These are phyloP conservation scores for Fusarium setosum DNA, from an alignment of 2,329 filamentous ascomycete species.

Conservation along the genomic window DNA sequence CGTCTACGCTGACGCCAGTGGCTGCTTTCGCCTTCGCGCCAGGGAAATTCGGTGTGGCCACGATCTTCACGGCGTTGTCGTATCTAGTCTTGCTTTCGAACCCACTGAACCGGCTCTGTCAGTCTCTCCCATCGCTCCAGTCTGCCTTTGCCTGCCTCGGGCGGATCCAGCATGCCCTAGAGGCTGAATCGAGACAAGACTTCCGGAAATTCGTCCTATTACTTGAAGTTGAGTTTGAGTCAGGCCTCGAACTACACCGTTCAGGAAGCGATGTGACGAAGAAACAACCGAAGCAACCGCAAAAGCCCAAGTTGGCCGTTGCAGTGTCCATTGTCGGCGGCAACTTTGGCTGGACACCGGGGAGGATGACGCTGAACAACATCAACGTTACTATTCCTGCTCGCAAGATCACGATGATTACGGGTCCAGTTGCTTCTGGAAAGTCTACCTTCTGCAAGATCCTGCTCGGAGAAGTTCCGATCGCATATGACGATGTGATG, in stretches of 20 bases:
- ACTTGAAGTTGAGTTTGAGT: too few relatives aligned
- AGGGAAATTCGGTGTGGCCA: slow-evolving; percentile 24
- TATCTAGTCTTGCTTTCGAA: slow-evolving; percentile 36
- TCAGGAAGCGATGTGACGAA: too few relatives aligned
- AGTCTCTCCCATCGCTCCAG: slow-evolving; percentile 42
- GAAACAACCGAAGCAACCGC: too few relatives aligned
- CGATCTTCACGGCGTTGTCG: slow-evolving; percentile 44
- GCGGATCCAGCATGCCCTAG: slow-evolving; percentile 50
- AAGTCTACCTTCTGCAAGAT: slow-evolving; percentile 51
- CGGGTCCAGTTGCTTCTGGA: slow-evolving; percentile 47
- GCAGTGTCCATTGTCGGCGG: slow-evolving; percentile 4
- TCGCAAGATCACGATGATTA: slow-evolving; percentile 39
- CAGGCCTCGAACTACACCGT: too few relatives aligned
- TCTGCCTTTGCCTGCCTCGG: slow-evolving; percentile 45
- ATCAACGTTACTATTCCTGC: slow-evolving; percentile 7
- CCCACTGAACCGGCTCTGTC: slow-evolving; percentile 44
- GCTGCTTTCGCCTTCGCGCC: slow-evolving; percentile 42
- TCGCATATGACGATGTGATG: neutral
- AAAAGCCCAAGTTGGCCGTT: too few relatives aligned
- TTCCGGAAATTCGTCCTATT: neutral
- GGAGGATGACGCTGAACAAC: neutral
- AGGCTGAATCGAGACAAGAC: slow-evolving; percentile 1
- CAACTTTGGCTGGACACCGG: slow-evolving; percentile 10
- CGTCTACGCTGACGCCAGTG: slow-evolving; percentile 42
- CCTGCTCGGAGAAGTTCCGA: slow-evolving; percentile 41